Percentiles rank a stretch among this genome's conserved stretches.
Evolutionary conservation across 495 filamentous ascomycete species (phyloP).

Genomic region (Lasiosphaeria miniovina): DNA sequence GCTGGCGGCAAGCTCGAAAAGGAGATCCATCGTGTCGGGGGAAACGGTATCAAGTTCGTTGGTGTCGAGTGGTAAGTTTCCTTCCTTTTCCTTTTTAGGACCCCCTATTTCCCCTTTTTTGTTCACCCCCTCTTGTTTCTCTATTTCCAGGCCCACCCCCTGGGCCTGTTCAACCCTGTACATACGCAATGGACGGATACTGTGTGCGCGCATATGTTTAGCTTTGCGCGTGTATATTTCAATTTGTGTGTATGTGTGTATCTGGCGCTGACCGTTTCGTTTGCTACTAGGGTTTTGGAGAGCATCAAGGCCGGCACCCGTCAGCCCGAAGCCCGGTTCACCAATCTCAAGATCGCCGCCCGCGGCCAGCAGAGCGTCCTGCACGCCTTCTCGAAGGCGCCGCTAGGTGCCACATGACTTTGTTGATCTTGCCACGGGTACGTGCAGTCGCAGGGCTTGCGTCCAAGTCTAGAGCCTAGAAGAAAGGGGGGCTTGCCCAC

Average conservation of each 20-base stretch:
- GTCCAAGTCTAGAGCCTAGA: no score
- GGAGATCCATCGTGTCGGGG: constrained; percentile 65
- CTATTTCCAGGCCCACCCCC: not conserved
- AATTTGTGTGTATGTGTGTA: constrained; percentile 7
- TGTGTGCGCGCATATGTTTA: constrained; percentile 11
- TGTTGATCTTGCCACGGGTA: no score
- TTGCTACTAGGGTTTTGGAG: constrained; percentile 61
- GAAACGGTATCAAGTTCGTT: constrained; percentile 73
- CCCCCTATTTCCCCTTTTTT: not conserved
- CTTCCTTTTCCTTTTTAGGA: not conserved
- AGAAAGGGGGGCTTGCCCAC: no score
- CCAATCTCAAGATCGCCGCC: constrained; percentile 54
- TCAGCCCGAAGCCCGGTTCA: constrained; percentile 70
- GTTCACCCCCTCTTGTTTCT: constrained; percentile 13
- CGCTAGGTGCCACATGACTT: not conserved
- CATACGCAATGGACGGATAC: constrained; percentile 13
- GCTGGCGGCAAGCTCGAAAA: constrained; percentile 78
- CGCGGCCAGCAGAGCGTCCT: constrained; percentile 62
- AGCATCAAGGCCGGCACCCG: constrained; percentile 73
- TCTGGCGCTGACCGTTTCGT: not conserved
- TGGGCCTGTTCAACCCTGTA: constrained; percentile 9
- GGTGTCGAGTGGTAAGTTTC: constrained; percentile 71
- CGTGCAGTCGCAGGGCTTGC: no score
- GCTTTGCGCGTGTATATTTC: no score
- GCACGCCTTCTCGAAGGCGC: constrained; percentile 25